These are phyloP conservation scores for Boletus edulis DNA, from an alignment of 768 basidiomycete genomes.

Conservation along the genomic window DNA sequence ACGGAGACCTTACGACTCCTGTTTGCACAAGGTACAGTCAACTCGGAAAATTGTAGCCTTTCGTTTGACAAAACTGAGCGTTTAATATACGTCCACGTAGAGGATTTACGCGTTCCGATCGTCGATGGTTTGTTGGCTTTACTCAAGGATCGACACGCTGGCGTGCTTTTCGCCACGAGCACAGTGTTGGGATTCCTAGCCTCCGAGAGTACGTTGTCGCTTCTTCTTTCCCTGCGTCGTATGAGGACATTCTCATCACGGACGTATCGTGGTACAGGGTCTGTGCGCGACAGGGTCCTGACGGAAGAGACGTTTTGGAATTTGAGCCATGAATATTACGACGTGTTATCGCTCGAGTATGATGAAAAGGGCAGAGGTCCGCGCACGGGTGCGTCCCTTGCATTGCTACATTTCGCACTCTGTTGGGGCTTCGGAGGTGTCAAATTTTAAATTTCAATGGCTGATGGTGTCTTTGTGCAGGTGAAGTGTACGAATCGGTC, in stretches of 20 bases:
- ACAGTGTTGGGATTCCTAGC: conserved; percentile 12
- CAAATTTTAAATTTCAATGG: not conserved
- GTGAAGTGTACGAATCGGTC: conserved; percentile 23
- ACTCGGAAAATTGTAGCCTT: not conserved
- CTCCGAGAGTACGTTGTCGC: conserved; percentile 10
- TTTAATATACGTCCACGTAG: no score
- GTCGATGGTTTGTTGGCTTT: conserved; percentile 10
- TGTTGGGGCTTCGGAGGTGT: no score
- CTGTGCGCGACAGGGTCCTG: conserved; percentile 16
- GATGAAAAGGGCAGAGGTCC: conserved; percentile 13
- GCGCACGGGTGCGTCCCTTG: conserved; percentile 8
- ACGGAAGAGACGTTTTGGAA: conserved; percentile 13
- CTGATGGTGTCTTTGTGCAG: conserved; percentile 6
- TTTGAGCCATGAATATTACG: conserved; percentile 20
- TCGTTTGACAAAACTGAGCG: not conserved
- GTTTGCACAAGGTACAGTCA: conserved; percentile 12
- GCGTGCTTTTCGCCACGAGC: conserved; percentile 16
- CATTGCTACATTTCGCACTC: not conserved
- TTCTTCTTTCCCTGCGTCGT: not conserved
- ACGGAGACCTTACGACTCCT: conserved; percentile 11
- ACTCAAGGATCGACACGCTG: conserved; percentile 17
- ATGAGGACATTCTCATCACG: not conserved
- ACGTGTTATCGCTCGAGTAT: conserved; percentile 13
- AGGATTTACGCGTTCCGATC: conserved; percentile 6
- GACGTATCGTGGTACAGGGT: conserved; percentile 1